Evolutionary conservation across 306 rosid genomes (phyloP).

Genomic region (Dalbergia cultrata): DNA sequence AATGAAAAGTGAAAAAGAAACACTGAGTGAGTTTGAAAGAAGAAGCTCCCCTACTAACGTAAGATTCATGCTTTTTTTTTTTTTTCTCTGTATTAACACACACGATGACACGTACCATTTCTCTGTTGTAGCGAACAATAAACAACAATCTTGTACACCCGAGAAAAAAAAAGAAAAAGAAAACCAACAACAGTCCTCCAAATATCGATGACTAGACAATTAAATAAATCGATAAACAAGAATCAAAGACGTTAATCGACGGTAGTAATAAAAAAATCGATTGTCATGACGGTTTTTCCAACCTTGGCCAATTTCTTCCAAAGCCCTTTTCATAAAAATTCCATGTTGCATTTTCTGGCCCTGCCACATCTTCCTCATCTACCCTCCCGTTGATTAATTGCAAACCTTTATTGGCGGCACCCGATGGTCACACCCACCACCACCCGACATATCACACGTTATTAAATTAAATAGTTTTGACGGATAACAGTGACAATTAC

Average conservation of each 20-base stretch:
- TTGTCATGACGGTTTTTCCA: background rate
- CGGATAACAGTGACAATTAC: too few relatives aligned
- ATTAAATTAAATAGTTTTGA: too few relatives aligned
- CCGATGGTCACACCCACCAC: too few relatives aligned
- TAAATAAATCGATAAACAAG: background rate
- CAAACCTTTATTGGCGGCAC: slow-evolving; percentile 33
- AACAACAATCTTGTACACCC: too few relatives aligned
- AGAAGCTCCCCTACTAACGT: background rate
- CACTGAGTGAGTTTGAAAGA: background rate
- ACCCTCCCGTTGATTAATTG: slow-evolving; percentile 11
- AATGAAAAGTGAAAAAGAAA: too few relatives aligned
- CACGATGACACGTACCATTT: background rate
- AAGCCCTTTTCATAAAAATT: background rate
- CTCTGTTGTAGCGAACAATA: too few relatives aligned
- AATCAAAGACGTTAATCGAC: slow-evolving; percentile 10
- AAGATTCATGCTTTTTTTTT: background rate
- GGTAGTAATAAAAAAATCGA: background rate
- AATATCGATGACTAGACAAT: too few relatives aligned
- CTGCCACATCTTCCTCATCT: background rate
- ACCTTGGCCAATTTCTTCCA: background rate
- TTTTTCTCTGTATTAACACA: background rate
- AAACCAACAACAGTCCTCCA: too few relatives aligned
- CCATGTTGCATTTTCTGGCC: background rate
- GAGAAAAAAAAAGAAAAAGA: background rate
- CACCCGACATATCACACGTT: too few relatives aligned